phyloP scores from a whole-genome alignment of 1,284 basidiomycete genomes.

The Cutaneotrichosporon arboriforme region DNA sequence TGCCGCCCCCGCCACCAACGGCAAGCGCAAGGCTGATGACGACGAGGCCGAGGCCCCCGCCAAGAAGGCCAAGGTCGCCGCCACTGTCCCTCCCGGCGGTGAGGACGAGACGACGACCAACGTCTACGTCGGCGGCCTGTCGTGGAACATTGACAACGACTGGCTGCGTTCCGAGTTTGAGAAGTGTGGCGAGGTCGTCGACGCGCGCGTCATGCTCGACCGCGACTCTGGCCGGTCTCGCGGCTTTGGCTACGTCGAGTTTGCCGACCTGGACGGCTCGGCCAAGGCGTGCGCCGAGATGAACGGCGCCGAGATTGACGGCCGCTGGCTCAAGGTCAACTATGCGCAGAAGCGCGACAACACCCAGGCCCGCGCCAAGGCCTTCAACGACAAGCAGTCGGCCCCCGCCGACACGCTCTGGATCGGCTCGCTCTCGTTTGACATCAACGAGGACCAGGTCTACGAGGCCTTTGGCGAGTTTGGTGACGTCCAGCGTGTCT shows the following conservation, averaged over 20 bases:
- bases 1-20: constrained; percentile 17
- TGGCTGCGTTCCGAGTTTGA: constrained; percentile 90
- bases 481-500: constrained; percentile 81
- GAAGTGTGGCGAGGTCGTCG: constrained; percentile 77
- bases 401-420: constrained; percentile 75
- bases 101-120: constrained; percentile 57
- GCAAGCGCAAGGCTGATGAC: constrained; percentile 5
- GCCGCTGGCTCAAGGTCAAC: constrained; percentile 82
- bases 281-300: constrained; percentile 67
- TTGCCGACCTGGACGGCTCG: constrained; percentile 59
- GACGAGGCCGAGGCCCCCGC: constrained; percentile 52
- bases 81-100: constrained; percentile 51
- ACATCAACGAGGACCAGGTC: constrained; percentile 72
- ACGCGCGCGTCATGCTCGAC: constrained; percentile 85
- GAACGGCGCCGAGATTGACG: constrained; percentile 82
- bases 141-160: constrained; percentile 97
- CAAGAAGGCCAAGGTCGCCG: constrained; percentile 80
- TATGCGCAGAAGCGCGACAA: constrained; percentile 58
- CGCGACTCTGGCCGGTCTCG: constrained; percentile 79
- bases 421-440: constrained; percentile 84
- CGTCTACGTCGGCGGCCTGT: constrained; percentile 88
- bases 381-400: constrained; percentile 67
- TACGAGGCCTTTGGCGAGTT: constrained; percentile 91
- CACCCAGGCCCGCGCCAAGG: constrained; percentile 67
- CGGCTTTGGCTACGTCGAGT: constrained; percentile 95